Conservation (phyloP, 345 rosid species). For the Boechera retrofracta region DNA sequence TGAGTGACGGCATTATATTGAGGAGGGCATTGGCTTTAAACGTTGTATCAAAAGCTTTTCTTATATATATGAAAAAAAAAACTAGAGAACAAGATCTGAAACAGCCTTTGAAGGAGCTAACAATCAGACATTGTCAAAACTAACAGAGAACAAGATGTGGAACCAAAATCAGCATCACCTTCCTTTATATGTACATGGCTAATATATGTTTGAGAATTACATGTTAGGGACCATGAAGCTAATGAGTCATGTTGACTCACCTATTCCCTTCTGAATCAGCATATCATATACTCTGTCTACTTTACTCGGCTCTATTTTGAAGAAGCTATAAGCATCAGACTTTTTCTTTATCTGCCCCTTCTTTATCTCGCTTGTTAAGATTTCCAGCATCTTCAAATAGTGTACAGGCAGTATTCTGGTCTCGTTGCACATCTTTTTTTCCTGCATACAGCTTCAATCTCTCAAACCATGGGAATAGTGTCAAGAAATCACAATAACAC, state of each 20-base stretch:
- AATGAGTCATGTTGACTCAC: conserved; percentile 43
- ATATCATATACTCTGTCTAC: conserved; percentile 85
- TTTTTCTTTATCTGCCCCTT: conserved; percentile 68
- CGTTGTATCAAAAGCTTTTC: neutral
- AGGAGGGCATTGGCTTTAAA: neutral
- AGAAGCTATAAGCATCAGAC: conserved; percentile 79
- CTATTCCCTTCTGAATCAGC: conserved; percentile 69
- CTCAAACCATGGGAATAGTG: conserved; percentile 1
- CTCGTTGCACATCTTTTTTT: conserved; percentile 72
- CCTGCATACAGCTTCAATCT: conserved; percentile 55
- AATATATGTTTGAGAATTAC: conserved; percentile 25
- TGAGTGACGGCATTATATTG: neutral
- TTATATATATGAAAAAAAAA: neutral
- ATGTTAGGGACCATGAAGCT: conserved; percentile 24
- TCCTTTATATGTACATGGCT: conserved; percentile 31
- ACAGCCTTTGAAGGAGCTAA: neutral
- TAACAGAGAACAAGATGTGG: conserved; percentile 11
- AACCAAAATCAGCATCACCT: conserved; percentile 11
- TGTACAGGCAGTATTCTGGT: conserved; percentile 79
- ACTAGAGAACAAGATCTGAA: conserved; percentile 1
- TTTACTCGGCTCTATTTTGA: conserved; percentile 81
- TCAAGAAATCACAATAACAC: neutral
- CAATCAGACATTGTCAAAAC: neutral
- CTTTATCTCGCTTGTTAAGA: conserved; percentile 63
- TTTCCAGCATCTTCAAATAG: conserved; percentile 80